Evolutionary conservation across 2,329 filamentous ascomycete species (phyloP), one percentile per base, ranked within the genome.

Genomic region (Penicillium sp.): DNA sequence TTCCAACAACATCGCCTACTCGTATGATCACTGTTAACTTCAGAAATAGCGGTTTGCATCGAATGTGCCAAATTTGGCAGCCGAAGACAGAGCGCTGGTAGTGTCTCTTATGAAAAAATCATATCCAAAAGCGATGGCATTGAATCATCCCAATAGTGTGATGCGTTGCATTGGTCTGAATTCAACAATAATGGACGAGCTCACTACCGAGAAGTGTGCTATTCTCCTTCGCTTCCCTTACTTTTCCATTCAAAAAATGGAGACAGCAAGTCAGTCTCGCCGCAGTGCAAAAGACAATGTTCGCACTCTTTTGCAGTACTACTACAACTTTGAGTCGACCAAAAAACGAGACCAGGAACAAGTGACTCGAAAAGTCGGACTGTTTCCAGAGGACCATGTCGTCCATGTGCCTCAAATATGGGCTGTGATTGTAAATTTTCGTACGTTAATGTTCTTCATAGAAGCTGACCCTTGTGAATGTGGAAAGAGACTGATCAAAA

Each of bases 21-120:
- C 14, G 8, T 24, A 37, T n/a, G 33, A 26, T 6, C 9, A 16
- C 22, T 41, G 27, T 19, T 53, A 16, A 54, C 56, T 6, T 41
- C 24, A 21, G n/a, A 41, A 19, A 41, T 24, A 59, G 57, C 53
- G 31, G 22, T 59, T 53, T 50, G 57, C 57, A 26, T 59, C 53
- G 3, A 41, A 49, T 16, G 57, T 48, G 14, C 53, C 57, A 4
- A 37, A 19, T 7, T 35, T 59, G 48, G 24, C 45, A 24, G 41
- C 56, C 2, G 48, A 53, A n/a, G 57, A 59, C 21, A 50, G 26
- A n/a, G 57, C 48, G n/a, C 49, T 59, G 27, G 31, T 59, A 16
- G 44, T 56, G 39, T 29, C 31, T 26, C 53, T 59, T 7, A 39
- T 56, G 22, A 45, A 53, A 9, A 53, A 47, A 31, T 45, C 33